Evolutionary conservation across 2,329 filamentous ascomycete genomes (phyloP).

Genomic region (Beauveria sp.): DNA sequence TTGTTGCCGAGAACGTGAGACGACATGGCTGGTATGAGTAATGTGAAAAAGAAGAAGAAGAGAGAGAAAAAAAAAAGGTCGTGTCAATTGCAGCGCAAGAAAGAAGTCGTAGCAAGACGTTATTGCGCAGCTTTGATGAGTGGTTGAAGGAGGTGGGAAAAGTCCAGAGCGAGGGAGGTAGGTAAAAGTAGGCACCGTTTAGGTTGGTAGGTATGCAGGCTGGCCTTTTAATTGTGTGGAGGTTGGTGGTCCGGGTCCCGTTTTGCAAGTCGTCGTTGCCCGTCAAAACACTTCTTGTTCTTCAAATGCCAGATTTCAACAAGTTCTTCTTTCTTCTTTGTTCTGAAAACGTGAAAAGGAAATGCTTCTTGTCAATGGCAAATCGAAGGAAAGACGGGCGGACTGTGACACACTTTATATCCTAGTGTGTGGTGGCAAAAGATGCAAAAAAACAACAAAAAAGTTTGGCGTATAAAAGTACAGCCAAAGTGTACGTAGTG

Average conservation of each 20-base stretch:
- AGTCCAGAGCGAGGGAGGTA: background rate
- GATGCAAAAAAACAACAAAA: background rate
- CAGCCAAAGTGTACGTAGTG: background rate
- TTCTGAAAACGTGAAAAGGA: background rate
- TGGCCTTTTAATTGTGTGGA: background rate
- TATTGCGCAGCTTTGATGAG: background rate
- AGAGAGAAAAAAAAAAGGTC: background rate
- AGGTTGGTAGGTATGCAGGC: background rate
- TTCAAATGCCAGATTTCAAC: background rate
- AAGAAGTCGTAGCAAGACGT: background rate
- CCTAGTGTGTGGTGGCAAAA: background rate
- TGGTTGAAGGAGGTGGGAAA: background rate
- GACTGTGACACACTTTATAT: background rate
- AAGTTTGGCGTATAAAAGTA: background rate
- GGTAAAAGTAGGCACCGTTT: background rate
- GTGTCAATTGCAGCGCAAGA: background rate
- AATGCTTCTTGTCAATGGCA: background rate
- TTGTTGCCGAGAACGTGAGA: conserved; percentile 54
- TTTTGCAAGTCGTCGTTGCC: background rate
- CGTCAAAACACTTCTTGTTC: background rate
- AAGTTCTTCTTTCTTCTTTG: background rate
- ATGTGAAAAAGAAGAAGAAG: conserved; percentile 17
- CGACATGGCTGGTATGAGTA: conserved; percentile 41
- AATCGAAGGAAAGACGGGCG: background rate
- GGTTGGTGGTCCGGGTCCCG: background rate